Evolutionary conservation across 768 basidiomycete species (phyloP).

Genomic region (Suillus subluteus): DNA sequence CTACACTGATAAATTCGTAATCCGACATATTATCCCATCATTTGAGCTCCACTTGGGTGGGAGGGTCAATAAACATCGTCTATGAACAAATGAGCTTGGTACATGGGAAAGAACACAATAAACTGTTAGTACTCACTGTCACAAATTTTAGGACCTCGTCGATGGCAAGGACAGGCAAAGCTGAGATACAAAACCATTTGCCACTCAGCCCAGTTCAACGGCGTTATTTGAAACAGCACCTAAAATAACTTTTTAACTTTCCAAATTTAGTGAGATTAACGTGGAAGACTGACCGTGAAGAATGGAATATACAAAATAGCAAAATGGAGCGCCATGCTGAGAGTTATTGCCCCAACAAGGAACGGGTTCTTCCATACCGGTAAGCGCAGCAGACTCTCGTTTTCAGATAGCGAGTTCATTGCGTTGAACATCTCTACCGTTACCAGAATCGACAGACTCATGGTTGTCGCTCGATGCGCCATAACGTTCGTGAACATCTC

Average conservation of each 20-base stretch:
- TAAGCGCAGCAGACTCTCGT: conserved; percentile 86
- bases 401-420: conserved; percentile 97
- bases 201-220: conserved; percentile 96
- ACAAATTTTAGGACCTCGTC: conserved; percentile 91
- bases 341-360: conserved; percentile 83
- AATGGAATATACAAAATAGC: conserved; percentile 97
- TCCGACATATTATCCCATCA: not conserved
- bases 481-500: conserved; percentile 92
- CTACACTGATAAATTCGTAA: not conserved
- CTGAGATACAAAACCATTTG: conserved; percentile 88
- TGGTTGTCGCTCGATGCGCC: conserved; percentile 88
- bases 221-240: conserved; percentile 89
- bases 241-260: conserved; percentile 29
- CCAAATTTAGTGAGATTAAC: not conserved
- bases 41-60: conserved; percentile 51
- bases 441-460: conserved; percentile 95
- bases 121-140: conserved; percentile 53
- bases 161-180: conserved; percentile 83
- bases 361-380: conserved; percentile 96
- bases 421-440: conserved; percentile 98
- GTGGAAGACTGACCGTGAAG: conserved; percentile 71
- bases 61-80: conserved; percentile 62
- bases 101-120: conserved; percentile 12
- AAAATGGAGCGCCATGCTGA: conserved; percentile 93
- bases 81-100: conserved; percentile 25